phyloP scores from a whole-genome alignment of 192 early-diverging fungal species.

The Mortierella alpina region DNA sequence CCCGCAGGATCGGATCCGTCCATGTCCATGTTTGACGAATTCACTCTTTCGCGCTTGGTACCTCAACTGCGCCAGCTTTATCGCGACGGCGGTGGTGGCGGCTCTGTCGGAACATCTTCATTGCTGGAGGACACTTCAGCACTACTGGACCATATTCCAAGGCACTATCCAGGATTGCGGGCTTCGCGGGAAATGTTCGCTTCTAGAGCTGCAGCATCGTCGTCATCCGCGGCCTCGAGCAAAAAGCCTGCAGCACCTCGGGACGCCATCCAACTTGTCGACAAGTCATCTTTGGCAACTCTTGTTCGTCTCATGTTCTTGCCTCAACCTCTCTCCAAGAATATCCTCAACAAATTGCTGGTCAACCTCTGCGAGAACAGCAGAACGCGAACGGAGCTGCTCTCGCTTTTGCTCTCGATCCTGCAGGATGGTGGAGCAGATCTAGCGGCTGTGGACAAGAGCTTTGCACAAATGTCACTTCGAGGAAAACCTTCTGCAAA shows the following conservation, averaged over 20 bases:
- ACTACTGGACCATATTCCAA: conserved; percentile 25
- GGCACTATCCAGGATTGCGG: conserved; percentile 46
- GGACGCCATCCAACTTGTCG: conserved; percentile 85
- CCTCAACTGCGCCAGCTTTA: conserved; percentile 65
- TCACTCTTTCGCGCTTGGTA: conserved; percentile 66
- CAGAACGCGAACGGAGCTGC: conserved; percentile 83
- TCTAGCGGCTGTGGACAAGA: conserved; percentile 79
- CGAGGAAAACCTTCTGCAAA: conserved; percentile 64
- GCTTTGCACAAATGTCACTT: conserved; percentile 80
- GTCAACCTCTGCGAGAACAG: conserved; percentile 92
- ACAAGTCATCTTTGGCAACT: conserved; percentile 81
- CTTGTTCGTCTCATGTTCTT: conserved; percentile 90
- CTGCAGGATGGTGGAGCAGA: conserved; percentile 85
- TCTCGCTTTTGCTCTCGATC: conserved; percentile 87
- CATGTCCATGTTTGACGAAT: conserved; percentile 57
- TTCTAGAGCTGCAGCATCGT: conserved; percentile 7
- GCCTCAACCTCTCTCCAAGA: conserved; percentile 79
- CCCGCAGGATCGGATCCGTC: not conserved
- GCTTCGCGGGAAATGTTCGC: conserved; percentile 48
- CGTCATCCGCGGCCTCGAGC: conserved; percentile 16
- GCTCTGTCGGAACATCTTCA: conserved; percentile 52
- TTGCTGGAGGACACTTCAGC: conserved; percentile 65
- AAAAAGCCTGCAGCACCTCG: conserved; percentile 60
- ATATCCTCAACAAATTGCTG: conserved; percentile 74
- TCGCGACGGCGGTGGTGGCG: conserved; percentile 57